Percentiles rank a stretch among this genome's conserved stretches.
Conservation (phyloP, 768 basidiomycete species). For the Pleurotus sapidus region DNA sequence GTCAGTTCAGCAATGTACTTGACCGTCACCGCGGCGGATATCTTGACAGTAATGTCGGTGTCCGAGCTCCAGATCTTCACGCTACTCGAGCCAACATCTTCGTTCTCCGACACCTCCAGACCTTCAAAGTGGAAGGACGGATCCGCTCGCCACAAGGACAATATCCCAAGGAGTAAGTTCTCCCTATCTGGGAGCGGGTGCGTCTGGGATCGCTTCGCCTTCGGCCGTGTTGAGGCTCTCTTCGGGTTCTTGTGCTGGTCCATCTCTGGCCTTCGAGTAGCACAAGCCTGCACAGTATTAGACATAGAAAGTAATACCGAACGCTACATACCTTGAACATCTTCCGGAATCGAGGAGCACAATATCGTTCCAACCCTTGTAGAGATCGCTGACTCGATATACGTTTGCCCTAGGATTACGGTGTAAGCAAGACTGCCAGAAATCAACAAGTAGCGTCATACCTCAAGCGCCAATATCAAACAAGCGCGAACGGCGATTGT, state of each 20-base stretch:
- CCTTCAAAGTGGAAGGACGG: slow-evolving; percentile 51
- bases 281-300: slow-evolving; percentile 35
- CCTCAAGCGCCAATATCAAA: slow-evolving; percentile 67
- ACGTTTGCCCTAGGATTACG: slow-evolving; percentile 38
- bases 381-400: slow-evolving; percentile 58
- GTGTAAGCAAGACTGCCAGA: background rate
- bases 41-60: slow-evolving; percentile 64
- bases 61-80: slow-evolving; percentile 60
- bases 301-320: background rate
- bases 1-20: slow-evolving; percentile 40
- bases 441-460: slow-evolving; percentile 16
- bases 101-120: slow-evolving; percentile 30
- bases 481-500: slow-evolving; percentile 73
- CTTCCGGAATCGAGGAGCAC: slow-evolving; percentile 47
- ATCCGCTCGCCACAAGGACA: slow-evolving; percentile 64
- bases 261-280: slow-evolving; percentile 56
- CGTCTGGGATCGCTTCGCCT: slow-evolving; percentile 47
- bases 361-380: slow-evolving; percentile 39
- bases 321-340: slow-evolving; percentile 49
- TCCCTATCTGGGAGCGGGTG: slow-evolving; percentile 70
- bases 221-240: slow-evolving; percentile 54
- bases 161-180: slow-evolving; percentile 63
- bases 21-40: slow-evolving; percentile 52
- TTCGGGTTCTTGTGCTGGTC: slow-evolving; percentile 56
- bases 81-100: slow-evolving; percentile 43